These are phyloP conservation scores for Ceratocystis lukuohia DNA, from an alignment of 2,329 filamentous ascomycete genomes.

Conservation along the genomic window DNA sequence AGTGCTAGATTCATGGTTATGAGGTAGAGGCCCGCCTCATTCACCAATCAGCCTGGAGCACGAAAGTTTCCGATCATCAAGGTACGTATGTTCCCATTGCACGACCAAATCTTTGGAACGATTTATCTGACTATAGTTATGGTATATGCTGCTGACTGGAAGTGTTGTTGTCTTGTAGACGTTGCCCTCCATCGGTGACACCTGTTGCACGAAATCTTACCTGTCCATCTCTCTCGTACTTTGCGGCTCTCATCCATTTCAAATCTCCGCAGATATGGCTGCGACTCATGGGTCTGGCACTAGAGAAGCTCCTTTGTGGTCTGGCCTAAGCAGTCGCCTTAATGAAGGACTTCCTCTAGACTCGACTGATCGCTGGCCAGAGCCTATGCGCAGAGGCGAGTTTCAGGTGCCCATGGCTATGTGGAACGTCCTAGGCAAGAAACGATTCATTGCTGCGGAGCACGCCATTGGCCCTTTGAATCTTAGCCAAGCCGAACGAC, in stretches of 20 bases:
- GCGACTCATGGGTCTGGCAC: background rate
- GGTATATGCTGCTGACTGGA: background rate
- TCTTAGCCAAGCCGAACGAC: constrained; percentile 15
- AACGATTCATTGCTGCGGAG: constrained; percentile 14
- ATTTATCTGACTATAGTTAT: background rate
- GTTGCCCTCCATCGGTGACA: background rate
- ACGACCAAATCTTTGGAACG: too few species aligned
- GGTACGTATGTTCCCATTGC: background rate
- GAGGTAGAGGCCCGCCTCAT: background rate
- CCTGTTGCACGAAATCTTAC: background rate
- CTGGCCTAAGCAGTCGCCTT: background rate
- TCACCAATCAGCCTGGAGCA: background rate
- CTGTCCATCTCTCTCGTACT: background rate
- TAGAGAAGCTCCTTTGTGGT: constrained; percentile 6
- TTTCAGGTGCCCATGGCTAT: constrained; percentile 16
- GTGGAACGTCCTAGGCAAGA: constrained; percentile 18
- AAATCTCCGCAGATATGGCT: background rate
- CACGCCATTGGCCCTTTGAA: constrained; percentile 14
- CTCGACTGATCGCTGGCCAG: constrained; percentile 18
- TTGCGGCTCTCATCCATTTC: background rate
- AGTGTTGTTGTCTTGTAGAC: background rate
- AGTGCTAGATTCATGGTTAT: background rate
- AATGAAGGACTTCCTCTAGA: constrained; percentile 13
- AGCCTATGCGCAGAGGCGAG: constrained; percentile 13
- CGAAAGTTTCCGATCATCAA: background rate